Percentiles rank a stretch among this genome's conserved stretches.
Conservation (phyloP, 164 flowering plant genomes). For the Vitis riparia region DNA sequence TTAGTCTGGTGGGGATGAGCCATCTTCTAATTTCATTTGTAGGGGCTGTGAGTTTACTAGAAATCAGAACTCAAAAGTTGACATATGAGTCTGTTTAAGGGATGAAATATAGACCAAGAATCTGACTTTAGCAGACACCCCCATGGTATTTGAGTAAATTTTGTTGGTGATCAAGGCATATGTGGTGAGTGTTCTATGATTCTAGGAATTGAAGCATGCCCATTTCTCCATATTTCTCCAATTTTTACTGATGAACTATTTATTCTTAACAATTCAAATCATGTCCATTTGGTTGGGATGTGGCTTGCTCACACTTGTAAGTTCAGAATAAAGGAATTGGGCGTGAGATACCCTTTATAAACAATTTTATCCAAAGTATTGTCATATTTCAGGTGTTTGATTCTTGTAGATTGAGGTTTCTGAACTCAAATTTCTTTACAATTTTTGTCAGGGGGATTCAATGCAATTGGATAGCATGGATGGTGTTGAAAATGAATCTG, state of each 20-base stretch:
- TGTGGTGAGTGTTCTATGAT: no score
- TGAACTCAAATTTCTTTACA: neutral
- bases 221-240: no score
- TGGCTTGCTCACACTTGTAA: no score
- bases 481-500: neutral
- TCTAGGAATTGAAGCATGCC: no score
- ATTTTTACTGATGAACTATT: no score
- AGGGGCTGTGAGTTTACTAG: neutral
- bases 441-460: conserved; percentile 4
- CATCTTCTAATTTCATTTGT: neutral
- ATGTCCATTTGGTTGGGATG: no score
- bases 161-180: neutral
- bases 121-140: neutral
- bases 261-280: no score
- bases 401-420: neutral
- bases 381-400: neutral
- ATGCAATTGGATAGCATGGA: neutral
- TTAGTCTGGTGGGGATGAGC: neutral
- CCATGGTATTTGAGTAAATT: neutral
- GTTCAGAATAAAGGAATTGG: no score
- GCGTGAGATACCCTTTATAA: neutral
- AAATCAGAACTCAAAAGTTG: neutral
- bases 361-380: neutral
- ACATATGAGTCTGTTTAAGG: neutral
- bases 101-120: neutral